These are phyloP conservation scores for Metschnikowia arizonensis DNA, from an alignment of 805 yeast species.

Conservation along the genomic window DNA sequence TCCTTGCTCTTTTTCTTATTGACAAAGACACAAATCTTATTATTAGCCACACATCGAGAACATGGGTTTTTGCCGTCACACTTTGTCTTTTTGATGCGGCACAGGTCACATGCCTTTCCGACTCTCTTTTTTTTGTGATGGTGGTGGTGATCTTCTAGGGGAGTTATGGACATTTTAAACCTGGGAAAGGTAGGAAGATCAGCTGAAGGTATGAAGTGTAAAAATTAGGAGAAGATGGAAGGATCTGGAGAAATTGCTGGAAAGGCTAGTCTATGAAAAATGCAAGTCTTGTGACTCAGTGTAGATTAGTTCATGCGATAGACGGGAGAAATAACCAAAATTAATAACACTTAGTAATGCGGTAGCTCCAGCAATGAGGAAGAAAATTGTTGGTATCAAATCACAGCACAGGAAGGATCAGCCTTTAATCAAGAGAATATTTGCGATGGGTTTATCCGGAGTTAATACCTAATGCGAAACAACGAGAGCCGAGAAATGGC, in stretches of 20 bases:
- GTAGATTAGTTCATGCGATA: not conserved
- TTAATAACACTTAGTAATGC: not conserved
- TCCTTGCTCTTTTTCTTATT: constrained; percentile 53
- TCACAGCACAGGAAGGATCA: not conserved
- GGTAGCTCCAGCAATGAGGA: not conserved
- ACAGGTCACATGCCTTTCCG: constrained; percentile 62
- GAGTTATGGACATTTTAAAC: constrained; percentile 7
- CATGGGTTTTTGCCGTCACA: constrained; percentile 64
- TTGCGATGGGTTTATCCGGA: too few species aligned
- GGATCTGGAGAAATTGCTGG: too few species aligned
- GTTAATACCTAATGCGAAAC: too few species aligned
- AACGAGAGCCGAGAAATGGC: not conserved
- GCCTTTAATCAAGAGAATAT: not conserved
- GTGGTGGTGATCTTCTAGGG: constrained; percentile 15
- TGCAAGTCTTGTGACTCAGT: not conserved
- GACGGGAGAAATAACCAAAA: not conserved
- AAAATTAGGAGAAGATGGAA: too few species aligned
- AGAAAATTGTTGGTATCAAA: not conserved
- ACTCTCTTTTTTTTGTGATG: constrained; percentile 48
- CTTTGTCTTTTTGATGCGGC: constrained; percentile 59
- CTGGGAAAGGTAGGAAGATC: not conserved
- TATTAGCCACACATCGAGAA: constrained; percentile 49
- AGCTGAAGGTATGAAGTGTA: too few species aligned
- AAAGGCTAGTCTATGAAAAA: too few species aligned
- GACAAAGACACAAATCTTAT: constrained; percentile 56